Evolutionary conservation across 1,284 basidiomycete species (phyloP).

Genomic region (Leccinum insolens): DNA sequence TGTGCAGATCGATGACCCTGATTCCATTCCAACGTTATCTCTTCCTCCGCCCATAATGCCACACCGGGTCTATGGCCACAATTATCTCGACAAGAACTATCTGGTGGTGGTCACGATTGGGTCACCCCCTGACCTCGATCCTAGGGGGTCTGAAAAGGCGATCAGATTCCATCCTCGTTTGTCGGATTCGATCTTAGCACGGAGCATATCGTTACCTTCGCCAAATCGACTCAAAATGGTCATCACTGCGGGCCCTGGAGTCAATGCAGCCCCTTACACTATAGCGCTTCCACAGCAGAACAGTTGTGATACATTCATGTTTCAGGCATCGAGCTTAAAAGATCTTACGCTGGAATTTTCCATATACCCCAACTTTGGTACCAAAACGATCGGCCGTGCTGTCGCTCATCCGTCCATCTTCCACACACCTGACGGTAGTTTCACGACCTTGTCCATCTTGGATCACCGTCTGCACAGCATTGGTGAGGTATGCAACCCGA

Average conservation of each 20-base stretch:
- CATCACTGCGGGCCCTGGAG: conserved; percentile 80
- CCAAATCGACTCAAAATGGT: conserved; percentile 92
- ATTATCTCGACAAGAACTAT: conserved; percentile 87
- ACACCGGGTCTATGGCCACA: conserved; percentile 89
- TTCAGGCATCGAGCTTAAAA: conserved; percentile 76
- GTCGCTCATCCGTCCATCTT: conserved; percentile 85
- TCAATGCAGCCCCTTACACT: conserved; percentile 84
- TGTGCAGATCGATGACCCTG: conserved; percentile 55
- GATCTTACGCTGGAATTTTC: conserved; percentile 90
- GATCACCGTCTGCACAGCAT: conserved; percentile 94
- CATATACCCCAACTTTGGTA: conserved; percentile 98
- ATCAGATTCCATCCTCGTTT: conserved; percentile 72
- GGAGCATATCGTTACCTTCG: conserved; percentile 55
- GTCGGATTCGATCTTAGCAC: conserved; percentile 58
- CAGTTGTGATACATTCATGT: conserved; percentile 83
- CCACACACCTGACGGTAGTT: conserved; percentile 54
- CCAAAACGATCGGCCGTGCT: conserved; percentile 94
- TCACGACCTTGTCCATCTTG: conserved; percentile 70
- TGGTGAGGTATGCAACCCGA: conserved; percentile 68
- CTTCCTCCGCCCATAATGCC: conserved; percentile 99
- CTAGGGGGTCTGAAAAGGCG: conserved; percentile 37
- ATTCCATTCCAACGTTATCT: conserved; percentile 91
- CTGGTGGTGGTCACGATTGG: conserved; percentile 90
- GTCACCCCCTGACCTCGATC: conserved; percentile 50
- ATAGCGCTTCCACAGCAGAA: conserved; percentile 85